Percentiles rank a stretch among this genome's conserved stretches.
phyloP scores from a whole-genome alignment of 2,329 filamentous ascomycete species.

The Aspergillus aculeatinus region DNA sequence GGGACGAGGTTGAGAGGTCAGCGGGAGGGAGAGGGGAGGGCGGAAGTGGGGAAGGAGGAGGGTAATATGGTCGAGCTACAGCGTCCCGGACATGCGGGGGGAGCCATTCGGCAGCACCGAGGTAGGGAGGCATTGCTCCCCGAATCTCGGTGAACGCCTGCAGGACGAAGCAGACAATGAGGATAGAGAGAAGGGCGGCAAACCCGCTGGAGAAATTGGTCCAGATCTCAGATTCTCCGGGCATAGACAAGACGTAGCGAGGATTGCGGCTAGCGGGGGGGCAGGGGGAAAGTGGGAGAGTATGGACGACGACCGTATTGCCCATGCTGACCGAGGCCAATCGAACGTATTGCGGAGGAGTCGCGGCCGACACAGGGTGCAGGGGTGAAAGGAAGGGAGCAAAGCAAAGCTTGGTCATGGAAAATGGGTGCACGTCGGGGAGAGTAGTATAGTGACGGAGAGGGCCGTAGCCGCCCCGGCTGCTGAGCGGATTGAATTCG shows the following conservation, averaged over 20 bases:
- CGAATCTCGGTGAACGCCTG: slow-evolving; percentile 62
- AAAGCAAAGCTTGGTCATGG: slow-evolving; percentile 58
- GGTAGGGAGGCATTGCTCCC: slow-evolving; percentile 56
- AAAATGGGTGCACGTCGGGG: slow-evolving; percentile 56
- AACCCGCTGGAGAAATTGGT: slow-evolving; percentile 57
- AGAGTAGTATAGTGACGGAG: slow-evolving; percentile 54
- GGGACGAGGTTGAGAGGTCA: neutral
- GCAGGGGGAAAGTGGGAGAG: slow-evolving; percentile 62
- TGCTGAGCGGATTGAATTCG: slow-evolving; percentile 56
- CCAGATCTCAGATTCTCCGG: slow-evolving; percentile 53
- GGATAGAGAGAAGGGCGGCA: slow-evolving; percentile 60
- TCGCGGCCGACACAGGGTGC: slow-evolving; percentile 49
- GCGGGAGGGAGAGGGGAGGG: slow-evolving; percentile 18
- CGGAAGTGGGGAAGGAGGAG: slow-evolving; percentile 22
- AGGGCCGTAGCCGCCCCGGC: slow-evolving; percentile 40
- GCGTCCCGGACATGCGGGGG: slow-evolving; percentile 50
- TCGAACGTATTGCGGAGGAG: slow-evolving; percentile 63
- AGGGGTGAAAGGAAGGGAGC: slow-evolving; percentile 54
- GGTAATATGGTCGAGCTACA: slow-evolving; percentile 42
- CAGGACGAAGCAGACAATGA: slow-evolving; percentile 63
- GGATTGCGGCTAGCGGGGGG: slow-evolving; percentile 48
- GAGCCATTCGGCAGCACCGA: slow-evolving; percentile 58
- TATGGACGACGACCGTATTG: slow-evolving; percentile 77
- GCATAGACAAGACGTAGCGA: slow-evolving; percentile 69
- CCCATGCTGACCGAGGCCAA: slow-evolving; percentile 79